These are phyloP conservation scores for Coelastrella sp. DNA, from an alignment of 139 green algal genomes.

Conservation along the genomic window DNA sequence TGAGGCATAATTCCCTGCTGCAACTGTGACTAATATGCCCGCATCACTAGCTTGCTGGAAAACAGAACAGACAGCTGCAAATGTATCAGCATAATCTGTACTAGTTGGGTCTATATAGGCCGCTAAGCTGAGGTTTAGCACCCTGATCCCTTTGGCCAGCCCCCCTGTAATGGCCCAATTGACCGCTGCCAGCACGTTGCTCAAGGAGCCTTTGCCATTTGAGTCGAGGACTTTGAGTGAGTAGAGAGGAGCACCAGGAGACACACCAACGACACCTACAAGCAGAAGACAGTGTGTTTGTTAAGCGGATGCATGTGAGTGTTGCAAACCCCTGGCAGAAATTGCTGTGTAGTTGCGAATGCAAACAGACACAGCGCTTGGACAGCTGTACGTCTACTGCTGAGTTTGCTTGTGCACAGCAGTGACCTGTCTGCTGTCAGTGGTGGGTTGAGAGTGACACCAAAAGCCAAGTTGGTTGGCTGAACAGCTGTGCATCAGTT, in stretches of 20 bases:
- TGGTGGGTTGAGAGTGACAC: too few species aligned
- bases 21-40: neutral
- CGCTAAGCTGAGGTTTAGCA: conserved; percentile 21
- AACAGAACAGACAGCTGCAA: neutral
- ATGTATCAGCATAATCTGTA: neutral
- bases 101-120: neutral
- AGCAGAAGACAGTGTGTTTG: too few species aligned
- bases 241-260: neutral
- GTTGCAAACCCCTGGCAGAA: too few species aligned
- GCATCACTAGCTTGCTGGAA: neutral
- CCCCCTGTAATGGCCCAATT: neutral
- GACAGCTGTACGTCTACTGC: too few species aligned
- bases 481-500: too few species aligned
- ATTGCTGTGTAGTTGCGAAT: too few species aligned
- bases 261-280: conserved; percentile 17
- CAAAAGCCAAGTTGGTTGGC: too few species aligned
- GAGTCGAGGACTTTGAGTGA: conserved; percentile 22
- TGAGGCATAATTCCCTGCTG: conserved; percentile 14
- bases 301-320: too few species aligned
- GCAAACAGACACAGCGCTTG: too few species aligned
- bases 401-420: too few species aligned
- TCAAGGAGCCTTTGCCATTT: neutral
- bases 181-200: neutral
- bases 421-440: too few species aligned
- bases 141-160: neutral